Percentiles rank a stretch among this genome's conserved stretches.
Evolutionary conservation across 176 grass and related monocot species (phyloP).

Genomic region (Carex pumila): DNA sequence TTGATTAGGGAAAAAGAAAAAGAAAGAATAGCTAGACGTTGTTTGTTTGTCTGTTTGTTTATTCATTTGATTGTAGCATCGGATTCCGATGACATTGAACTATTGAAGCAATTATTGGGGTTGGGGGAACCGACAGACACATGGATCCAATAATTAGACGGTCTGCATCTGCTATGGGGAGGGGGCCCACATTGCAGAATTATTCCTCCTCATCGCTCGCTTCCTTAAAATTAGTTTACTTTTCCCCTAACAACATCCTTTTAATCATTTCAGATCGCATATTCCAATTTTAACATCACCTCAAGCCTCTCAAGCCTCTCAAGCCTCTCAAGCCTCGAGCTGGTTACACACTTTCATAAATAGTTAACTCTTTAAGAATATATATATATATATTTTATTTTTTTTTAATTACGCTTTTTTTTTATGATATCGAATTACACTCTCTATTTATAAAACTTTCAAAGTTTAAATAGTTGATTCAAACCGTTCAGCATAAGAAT

Average conservation of each 20-base stretch:
- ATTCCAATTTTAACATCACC: not conserved
- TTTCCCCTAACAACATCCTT: not conserved
- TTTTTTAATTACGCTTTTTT: too few relatives aligned
- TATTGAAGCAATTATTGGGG: slow-evolving; percentile 9
- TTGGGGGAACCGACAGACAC: not conserved
- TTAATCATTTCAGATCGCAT: not conserved
- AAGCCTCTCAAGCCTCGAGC: not conserved
- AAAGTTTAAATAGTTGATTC: too few relatives aligned
- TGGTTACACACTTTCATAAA: not conserved
- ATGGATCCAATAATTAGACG: not conserved
- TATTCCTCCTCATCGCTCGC: not conserved
- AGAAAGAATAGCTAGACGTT: not conserved
- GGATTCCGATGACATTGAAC: slow-evolving; percentile 11
- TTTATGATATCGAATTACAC: too few relatives aligned
- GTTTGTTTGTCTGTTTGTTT: not conserved
- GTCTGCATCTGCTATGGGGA: not conserved
- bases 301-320: not conserved
- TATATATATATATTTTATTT: too few relatives aligned
- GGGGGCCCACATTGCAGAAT: not conserved
- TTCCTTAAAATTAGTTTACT: not conserved
- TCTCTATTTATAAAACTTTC: too few relatives aligned
- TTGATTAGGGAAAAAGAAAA: too few relatives aligned
- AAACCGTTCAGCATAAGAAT: too few relatives aligned
- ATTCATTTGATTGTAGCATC: not conserved
- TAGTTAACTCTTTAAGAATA: too few relatives aligned